Evolutionary conservation across 495 filamentous ascomycete genomes (phyloP).

Genomic region (Podospora pseudoanserina): DNA sequence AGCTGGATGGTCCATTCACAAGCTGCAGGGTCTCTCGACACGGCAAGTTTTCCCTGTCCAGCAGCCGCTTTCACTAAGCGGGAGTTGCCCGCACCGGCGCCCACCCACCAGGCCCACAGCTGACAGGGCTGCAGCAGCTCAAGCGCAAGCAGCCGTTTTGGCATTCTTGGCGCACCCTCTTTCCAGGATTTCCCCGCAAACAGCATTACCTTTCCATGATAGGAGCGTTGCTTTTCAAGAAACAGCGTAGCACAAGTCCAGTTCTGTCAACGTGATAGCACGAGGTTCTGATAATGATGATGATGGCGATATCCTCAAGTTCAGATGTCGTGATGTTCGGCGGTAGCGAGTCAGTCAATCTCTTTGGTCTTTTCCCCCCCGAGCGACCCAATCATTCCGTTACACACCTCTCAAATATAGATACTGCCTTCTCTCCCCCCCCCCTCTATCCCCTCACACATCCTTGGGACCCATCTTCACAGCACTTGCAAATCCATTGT

Average conservation of each 20-base stretch:
- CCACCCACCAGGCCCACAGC: not conserved
- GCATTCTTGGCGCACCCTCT: not conserved
- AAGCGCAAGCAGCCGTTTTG: not conserved
- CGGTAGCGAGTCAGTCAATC: not conserved
- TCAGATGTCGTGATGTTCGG: not conserved
- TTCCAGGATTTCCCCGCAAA: not conserved
- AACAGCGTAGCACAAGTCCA: not conserved
- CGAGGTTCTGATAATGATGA: not conserved
- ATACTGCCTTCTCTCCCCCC: not conserved
- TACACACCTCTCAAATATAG: not conserved
- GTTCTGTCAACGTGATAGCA: not conserved
- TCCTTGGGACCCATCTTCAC: not conserved
- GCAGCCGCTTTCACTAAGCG: too few relatives aligned
- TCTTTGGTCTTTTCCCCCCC: not conserved
- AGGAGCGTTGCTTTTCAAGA: not conserved
- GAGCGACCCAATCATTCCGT: not conserved
- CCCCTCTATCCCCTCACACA: not conserved
- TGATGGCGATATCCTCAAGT: not conserved
- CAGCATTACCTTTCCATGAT: not conserved
- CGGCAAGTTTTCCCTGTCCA: too few relatives aligned
- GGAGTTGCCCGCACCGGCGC: too few relatives aligned
- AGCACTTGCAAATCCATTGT: not conserved
- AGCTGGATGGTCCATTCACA: too few relatives aligned
- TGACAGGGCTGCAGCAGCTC: not conserved
- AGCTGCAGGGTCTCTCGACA: not conserved